Base-by-base conservation (phyloP, 768 basidiomycete genomes). In the Leccinum uliginosum region DNA sequence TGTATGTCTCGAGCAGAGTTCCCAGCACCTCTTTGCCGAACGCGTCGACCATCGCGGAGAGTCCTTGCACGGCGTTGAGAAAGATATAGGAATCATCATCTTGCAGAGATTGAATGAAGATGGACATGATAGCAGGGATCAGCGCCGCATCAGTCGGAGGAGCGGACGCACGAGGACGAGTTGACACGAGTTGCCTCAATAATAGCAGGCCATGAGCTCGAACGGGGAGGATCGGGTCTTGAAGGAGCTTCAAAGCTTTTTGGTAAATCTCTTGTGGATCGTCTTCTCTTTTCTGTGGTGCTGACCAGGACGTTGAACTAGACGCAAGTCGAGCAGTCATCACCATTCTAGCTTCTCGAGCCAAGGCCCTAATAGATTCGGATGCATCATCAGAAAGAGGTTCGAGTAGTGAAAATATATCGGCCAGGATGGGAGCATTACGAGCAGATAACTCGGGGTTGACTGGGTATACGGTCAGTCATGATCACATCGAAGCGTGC, bases 1-100 rank as follows among this genome's bases (percentile, higher is more conserved):
- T 71, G 65, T 97, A 97, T 14, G 82, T 78, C 26, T 78, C 77
- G n/a, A 93, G 72, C 24, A 97, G 76, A 5, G 77, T 74, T 55
- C 76, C 75, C 8, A 95, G 69, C 12, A 94, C 85, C 11, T 91
- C 86, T 60, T 80, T 82, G 23, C 70, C 71, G 58, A 85, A 83
- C 2, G 76, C 77, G 63, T 93, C 86, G 0, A 88, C 93, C 81
- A 98, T 86, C 4, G 81, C 84, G n/a, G 87, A 82, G 1, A 98
- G 78, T 0, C 95, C 95, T 64, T 94, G 91, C 14, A 96, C 87
- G 1, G 90, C 93, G 66, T 93, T 93, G 52, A 98, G 75, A 67
- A 93, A 98, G 54, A 98, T 84, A 70, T 93, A 98, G n/a, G 91
- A 93, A 65, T 98, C 96, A 38, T 94, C 89, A 59, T 97, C 93